These are phyloP conservation scores for Cercospora janseana DNA, from an alignment of 2,329 filamentous ascomycete genomes.

Conservation along the genomic window DNA sequence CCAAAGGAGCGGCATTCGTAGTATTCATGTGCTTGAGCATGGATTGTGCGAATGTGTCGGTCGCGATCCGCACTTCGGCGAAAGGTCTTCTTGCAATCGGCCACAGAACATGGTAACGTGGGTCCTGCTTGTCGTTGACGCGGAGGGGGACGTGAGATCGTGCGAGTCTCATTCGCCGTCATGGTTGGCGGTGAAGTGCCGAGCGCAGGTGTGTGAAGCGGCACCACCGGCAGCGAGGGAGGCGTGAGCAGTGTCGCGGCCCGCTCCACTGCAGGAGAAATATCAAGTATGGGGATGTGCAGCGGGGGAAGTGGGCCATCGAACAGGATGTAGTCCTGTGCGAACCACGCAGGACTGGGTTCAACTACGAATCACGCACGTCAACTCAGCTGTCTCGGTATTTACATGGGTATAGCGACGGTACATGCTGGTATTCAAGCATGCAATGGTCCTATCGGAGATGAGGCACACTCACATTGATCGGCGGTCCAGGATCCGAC, in stretches of 20 bases:
- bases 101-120: background rate
- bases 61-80: conserved; percentile 2
- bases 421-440: too few relatives aligned
- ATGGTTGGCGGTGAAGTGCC: background rate
- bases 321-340: background rate
- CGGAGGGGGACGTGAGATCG: background rate
- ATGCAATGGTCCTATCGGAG: too few relatives aligned
- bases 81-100: conserved; percentile 7
- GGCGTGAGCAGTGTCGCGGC: background rate
- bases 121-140: background rate
- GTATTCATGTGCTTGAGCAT: background rate
- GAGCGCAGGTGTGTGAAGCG: background rate
- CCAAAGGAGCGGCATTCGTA: background rate
- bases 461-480: background rate
- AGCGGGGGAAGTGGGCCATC: background rate
- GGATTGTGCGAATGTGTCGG: conserved; percentile 2
- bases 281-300: background rate
- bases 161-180: background rate
- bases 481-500: background rate
- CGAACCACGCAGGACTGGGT: background rate
- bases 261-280: background rate
- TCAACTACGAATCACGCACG: background rate
- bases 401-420: background rate
- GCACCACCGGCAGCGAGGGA: too few relatives aligned
- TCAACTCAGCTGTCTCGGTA: background rate